Evolutionary conservation across 2,329 filamentous ascomycete genomes (phyloP).

Genomic region (Xylaria sp.): DNA sequence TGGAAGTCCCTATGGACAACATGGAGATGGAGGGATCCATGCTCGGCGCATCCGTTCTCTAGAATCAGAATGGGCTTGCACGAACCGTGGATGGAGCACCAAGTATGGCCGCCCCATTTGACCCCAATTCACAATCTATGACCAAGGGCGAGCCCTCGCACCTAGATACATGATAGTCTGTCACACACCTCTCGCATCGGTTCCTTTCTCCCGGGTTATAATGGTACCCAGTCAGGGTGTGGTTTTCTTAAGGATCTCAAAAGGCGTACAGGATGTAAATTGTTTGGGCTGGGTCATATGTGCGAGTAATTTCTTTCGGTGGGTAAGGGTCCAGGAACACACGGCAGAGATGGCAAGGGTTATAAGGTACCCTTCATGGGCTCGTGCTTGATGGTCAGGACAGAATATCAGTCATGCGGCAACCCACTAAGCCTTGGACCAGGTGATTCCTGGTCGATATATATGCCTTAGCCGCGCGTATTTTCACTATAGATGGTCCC

Average conservation of each 20-base stretch:
- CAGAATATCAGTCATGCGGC: conserved; percentile 27
- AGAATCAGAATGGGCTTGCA: conserved; percentile 31
- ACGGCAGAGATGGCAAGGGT: conserved; percentile 37
- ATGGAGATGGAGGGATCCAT: conserved; percentile 53
- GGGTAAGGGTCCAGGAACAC: conserved; percentile 30
- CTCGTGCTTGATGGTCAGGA: conserved; percentile 27
- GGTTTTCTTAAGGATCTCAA: conserved; percentile 29
- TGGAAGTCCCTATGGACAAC: conserved; percentile 55
- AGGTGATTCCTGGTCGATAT: not conserved
- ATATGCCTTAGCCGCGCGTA: not conserved
- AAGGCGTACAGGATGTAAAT: conserved; percentile 36
- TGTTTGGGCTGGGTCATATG: conserved; percentile 30
- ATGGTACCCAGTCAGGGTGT: conserved; percentile 17
- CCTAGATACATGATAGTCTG: conserved; percentile 9
- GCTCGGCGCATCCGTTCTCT: conserved; percentile 53
- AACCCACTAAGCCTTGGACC: conserved; percentile 2
- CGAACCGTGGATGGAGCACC: not conserved
- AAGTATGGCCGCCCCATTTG: not conserved
- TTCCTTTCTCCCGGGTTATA: conserved; percentile 9
- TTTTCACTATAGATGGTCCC: conserved; percentile 19
- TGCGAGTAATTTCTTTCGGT: conserved; percentile 32
- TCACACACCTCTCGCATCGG: conserved; percentile 5
- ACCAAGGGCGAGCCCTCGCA: conserved; percentile 1
- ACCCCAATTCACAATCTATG: not conserved
- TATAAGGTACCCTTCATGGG: conserved; percentile 32